Percentiles rank a stretch among this genome's conserved stretches.
phyloP scores from a whole-genome alignment of 108 stramenopile genomes.

The Mayamaea pseudoterrestris region DNA sequence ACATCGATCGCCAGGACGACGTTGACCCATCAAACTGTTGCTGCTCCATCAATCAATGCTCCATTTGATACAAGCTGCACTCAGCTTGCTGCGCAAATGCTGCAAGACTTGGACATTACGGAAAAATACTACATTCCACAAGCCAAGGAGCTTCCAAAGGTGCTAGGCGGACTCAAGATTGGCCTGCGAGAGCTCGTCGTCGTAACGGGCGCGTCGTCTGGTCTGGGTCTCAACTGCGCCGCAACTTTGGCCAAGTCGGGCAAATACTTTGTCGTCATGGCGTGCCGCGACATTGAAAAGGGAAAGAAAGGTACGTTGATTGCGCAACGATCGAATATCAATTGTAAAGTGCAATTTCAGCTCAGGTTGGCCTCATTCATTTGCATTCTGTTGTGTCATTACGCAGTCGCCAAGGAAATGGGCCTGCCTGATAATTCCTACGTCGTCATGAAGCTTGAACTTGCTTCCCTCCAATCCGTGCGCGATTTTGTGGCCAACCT shows the following conservation, averaged over 20 bases:
- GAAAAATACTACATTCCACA: conserved; percentile 57
- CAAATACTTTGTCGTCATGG: conserved; percentile 88
- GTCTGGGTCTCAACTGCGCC: conserved; percentile 77
- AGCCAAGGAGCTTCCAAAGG: conserved; percentile 65
- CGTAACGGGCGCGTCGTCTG: conserved; percentile 85
- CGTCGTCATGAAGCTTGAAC: conserved; percentile 84
- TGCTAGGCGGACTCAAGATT: conserved; percentile 76
- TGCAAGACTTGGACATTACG: conserved; percentile 34
- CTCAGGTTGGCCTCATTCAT: background rate
- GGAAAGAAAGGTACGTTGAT: conserved; percentile 62
- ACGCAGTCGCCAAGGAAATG: conserved; percentile 67
- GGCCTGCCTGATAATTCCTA: conserved; percentile 64
- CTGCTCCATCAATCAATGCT: background rate
- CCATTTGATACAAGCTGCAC: too few relatives aligned
- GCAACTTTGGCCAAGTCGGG: conserved; percentile 73
- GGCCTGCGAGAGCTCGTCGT: conserved; percentile 72
- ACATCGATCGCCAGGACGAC: too few relatives aligned
- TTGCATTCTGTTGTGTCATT: background rate
- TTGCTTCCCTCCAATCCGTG: conserved; percentile 77
- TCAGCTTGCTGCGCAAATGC: background rate
- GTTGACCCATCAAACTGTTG: too few relatives aligned
- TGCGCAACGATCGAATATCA: conserved; percentile 1
- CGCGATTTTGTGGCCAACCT: conserved; percentile 88
- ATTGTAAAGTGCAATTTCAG: background rate
- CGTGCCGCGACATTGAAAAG: conserved; percentile 82